phyloP scores from a whole-genome alignment of 2,329 filamentous ascomycete species.

The Colletotrichum somersetense region DNA sequence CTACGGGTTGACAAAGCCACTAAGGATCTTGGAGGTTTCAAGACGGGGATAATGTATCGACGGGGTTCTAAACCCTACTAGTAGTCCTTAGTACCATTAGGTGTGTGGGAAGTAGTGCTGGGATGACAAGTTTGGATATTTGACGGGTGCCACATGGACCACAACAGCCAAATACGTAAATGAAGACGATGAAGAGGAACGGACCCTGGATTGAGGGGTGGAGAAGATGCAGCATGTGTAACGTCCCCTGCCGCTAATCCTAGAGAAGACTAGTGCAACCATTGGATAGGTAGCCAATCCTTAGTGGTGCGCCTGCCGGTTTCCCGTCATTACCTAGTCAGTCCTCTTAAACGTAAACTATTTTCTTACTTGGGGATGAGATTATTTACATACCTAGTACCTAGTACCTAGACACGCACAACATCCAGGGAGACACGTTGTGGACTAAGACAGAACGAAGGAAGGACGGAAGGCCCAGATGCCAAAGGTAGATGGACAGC shows the following conservation, averaged over 20 bases:
- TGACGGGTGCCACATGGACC: conserved; percentile 38
- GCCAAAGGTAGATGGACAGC: background rate
- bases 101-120: background rate
- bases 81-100: too few species aligned
- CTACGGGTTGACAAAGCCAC: conserved; percentile 20
- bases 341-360: conserved; percentile 25
- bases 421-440: background rate
- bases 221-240: conserved; percentile 21
- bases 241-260: conserved; percentile 26
- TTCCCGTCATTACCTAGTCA: conserved; percentile 11
- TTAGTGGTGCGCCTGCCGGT: conserved; percentile 1
- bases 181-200: background rate
- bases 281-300: background rate
- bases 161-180: conserved; percentile 9
- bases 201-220: background rate
- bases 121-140: conserved; percentile 37
- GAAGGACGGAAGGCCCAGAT: conserved; percentile 1
- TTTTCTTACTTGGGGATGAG: background rate
- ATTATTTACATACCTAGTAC: background rate
- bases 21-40: conserved; percentile 26
- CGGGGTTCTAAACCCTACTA: background rate
- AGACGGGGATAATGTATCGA: conserved; percentile 32
- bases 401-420: background rate
- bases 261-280: conserved; percentile 15
- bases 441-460: background rate